Base-by-base conservation (phyloP, 768 basidiomycete genomes). In the Lactarius hatsudake region DNA sequence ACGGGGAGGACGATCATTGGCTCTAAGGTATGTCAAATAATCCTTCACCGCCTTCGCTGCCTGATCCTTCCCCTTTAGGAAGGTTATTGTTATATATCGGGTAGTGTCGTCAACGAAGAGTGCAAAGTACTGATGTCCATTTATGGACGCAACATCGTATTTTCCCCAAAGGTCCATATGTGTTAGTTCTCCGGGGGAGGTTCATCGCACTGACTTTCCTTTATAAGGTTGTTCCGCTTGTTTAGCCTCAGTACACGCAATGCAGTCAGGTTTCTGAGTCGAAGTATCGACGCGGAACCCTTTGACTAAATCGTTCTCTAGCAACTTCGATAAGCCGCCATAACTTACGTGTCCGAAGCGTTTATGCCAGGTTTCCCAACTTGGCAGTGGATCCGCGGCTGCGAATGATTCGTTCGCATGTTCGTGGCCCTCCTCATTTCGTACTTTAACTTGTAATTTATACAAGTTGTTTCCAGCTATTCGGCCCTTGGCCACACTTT, bases 271-370 rank as follows among this genome's bases (percentile, higher is more conserved):
- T 20, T 38, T 38, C 30, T 5, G 30, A 0, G n/a, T 32, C 4
- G 32, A 7, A 0, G 2, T 7, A n/a, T 57, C 13, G 0, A 57
- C 20, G 4, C 4, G 1, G 10, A 57, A 20, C 0, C 36, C 36
- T 0, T 38, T 5, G 0, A 38, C 20, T 2, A 38, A 9, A 2
- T 38, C 12, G 0, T 7, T 3, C 0, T n/a, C 7, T 1, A 9
- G 3, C 0, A 58, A 0, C 3, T 58, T 38, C 4, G 23, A 0
- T 8, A 58, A 5, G 0, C 36, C 20, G 1, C 4, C 12, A 13
- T 58, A 58, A 13, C 57, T 58, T 0, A 58, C 12, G 20, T 58
- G 57, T 9, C 57, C 36, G 5, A n/a, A 58, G 0, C n/a, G 5
- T 3, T n/a, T 7, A n/a, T 58, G 57, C 57, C 57, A 58, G 0